phyloP scores from a whole-genome alignment of 78 protist species.

The Dictyostelium capitatum region DNA sequence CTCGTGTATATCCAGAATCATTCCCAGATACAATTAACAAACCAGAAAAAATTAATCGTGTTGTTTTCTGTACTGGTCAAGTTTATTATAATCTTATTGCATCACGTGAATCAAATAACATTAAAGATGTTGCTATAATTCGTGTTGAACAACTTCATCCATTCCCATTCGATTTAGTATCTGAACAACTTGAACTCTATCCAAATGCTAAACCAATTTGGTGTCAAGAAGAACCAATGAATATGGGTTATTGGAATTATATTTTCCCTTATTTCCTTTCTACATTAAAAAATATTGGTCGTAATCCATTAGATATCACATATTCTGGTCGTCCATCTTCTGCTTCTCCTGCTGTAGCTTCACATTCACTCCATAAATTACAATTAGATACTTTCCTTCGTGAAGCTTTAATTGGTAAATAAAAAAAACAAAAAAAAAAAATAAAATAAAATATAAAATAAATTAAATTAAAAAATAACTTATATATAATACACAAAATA shows the following conservation, averaged over 20 bases:
- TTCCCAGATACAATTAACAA: conserved; percentile 54
- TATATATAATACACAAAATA: too few species aligned
- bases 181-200: conserved; percentile 56
- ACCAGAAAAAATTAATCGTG: conserved; percentile 83
- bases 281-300: conserved; percentile 28
- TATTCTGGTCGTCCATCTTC: conserved; percentile 87
- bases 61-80: conserved; percentile 95
- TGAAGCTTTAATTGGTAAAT: conserved; percentile 57
- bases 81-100: conserved; percentile 87
- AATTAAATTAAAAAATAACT: too few species aligned
- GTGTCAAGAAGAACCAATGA: conserved; percentile 97
- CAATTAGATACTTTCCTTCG: conserved; percentile 49
- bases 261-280: conserved; percentile 55
- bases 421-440: neutral
- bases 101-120: conserved; percentile 67
- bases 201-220: conserved; percentile 87
- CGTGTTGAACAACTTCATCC: conserved; percentile 97
- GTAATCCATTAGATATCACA: conserved; percentile 54
- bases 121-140: conserved; percentile 91
- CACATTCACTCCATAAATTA: conserved; percentile 47
- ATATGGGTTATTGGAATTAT: conserved; percentile 92
- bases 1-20: conserved; percentile 66
- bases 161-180: conserved; percentile 95
- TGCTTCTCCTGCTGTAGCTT: conserved; percentile 91
- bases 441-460: too few species aligned